phyloP scores from a whole-genome alignment of 2,329 filamentous ascomycete species.

The Fusarium sp. region DNA sequence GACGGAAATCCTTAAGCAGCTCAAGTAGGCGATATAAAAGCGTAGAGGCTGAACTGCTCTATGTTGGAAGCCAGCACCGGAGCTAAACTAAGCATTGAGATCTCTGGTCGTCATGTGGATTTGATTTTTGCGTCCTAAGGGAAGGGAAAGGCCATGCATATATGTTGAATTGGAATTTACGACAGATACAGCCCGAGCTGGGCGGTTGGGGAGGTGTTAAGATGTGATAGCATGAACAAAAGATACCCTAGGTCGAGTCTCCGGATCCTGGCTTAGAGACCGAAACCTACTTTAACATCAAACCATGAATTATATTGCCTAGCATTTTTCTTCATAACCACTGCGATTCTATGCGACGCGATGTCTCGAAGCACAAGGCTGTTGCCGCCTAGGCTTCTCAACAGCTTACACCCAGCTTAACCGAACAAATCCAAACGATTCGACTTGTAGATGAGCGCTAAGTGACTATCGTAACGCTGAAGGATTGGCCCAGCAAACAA shows the following conservation, averaged over 20 bases:
- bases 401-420: not conserved
- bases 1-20: conserved; percentile 71
- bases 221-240: conserved; percentile 31
- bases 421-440: not conserved
- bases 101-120: not conserved
- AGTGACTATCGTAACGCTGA: not conserved
- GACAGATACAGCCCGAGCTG: conserved; percentile 8
- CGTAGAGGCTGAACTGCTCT: not conserved
- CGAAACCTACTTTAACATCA: conserved; percentile 35
- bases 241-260: conserved; percentile 44
- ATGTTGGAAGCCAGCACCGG: not conserved
- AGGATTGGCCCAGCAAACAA: not conserved
- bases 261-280: conserved; percentile 40
- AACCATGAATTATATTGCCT: conserved; percentile 25
- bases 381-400: not conserved
- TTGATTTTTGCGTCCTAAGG: conserved; percentile 1
- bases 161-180: conserved; percentile 14
- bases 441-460: not conserved
- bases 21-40: conserved; percentile 53
- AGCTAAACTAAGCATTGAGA: not conserved
- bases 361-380: not conserved
- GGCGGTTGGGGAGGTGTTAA: not conserved
- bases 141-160: conserved; percentile 2
- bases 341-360: not conserved
- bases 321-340: not conserved